Percentiles rank a stretch among this genome's conserved stretches.
phyloP scores from a whole-genome alignment of 306 rosid genomes.

The Lathyrus tuberosus region DNA sequence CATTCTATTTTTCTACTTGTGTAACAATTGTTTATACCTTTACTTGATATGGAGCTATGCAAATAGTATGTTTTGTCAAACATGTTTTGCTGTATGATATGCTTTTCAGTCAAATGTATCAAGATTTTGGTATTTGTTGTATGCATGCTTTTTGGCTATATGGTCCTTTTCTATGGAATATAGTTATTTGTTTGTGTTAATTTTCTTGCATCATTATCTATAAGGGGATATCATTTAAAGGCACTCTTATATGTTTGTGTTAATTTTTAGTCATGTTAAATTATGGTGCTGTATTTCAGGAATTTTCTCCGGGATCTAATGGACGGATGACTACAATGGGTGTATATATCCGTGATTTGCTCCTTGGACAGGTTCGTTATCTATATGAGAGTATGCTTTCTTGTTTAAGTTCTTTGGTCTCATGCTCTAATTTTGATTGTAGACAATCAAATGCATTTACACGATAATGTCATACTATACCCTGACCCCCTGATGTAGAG shows the following conservation, averaged over 20 bases:
- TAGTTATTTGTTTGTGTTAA: slow-evolving; percentile 17
- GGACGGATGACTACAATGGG: slow-evolving; percentile 98
- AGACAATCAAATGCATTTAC: slow-evolving; percentile 41
- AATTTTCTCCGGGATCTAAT: slow-evolving; percentile 96
- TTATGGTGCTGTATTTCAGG: slow-evolving; percentile 56
- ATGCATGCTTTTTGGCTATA: not conserved
- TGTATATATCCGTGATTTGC: slow-evolving; percentile 89
- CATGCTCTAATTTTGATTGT: slow-evolving; percentile 31
- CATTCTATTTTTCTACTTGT: slow-evolving; percentile 8
- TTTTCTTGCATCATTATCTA: slow-evolving; percentile 8
- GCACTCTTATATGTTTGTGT: slow-evolving; percentile 2
- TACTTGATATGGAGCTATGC: slow-evolving; percentile 14
- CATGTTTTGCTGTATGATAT: not conserved
- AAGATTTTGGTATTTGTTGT: slow-evolving; percentile 21
- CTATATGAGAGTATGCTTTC: slow-evolving; percentile 17
- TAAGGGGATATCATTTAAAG: slow-evolving; percentile 21
- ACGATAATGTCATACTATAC: slow-evolving; percentile 21
- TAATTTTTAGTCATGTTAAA: slow-evolving; percentile 25
- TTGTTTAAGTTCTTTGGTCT: slow-evolving; percentile 20
- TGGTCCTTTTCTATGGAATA: slow-evolving; percentile 15
- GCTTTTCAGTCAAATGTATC: not conserved
- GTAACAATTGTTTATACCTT: not conserved
- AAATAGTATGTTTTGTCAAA: slow-evolving; percentile 1
- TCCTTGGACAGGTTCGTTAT: slow-evolving; percentile 93
- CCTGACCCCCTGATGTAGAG: slow-evolving; percentile 34